Evolutionary conservation across 208 protist species (phyloP).

Genomic region (Crithidia acanthocephali): DNA sequence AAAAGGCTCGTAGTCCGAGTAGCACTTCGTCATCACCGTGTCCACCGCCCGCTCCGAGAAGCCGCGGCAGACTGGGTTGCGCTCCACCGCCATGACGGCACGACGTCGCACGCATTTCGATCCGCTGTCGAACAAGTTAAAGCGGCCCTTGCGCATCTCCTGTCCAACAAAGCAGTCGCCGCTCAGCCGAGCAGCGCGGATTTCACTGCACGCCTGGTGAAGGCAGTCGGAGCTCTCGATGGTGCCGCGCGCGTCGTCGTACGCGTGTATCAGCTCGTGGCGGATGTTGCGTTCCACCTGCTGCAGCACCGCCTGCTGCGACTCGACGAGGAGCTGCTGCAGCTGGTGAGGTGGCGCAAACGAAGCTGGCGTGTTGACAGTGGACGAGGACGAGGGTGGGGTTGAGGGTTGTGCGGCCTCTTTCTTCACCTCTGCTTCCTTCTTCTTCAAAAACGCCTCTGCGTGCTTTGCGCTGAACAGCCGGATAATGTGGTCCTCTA

Average conservation of each 20-base stretch:
- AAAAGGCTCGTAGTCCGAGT: conserved; percentile 92
- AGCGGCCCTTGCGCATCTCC: conserved; percentile 74
- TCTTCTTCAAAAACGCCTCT: conserved; percentile 24
- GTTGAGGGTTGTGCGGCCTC: not conserved
- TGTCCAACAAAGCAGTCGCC: conserved; percentile 89
- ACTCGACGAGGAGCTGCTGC: conserved; percentile 22
- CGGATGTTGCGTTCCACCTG: conserved; percentile 83
- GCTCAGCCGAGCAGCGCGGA: conserved; percentile 93
- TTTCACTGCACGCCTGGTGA: conserved; percentile 96
- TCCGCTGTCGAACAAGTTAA: conserved; percentile 65
- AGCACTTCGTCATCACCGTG: conserved; percentile 74
- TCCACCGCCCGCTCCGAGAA: conserved; percentile 87
- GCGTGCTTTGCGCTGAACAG: conserved; percentile 29
- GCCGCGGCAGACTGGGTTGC: conserved; percentile 83
- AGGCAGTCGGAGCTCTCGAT: conserved; percentile 88
- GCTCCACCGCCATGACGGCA: conserved; percentile 86
- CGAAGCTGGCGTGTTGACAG: not conserved
- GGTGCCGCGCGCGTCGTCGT: conserved; percentile 90
- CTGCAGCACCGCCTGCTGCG: conserved; percentile 37
- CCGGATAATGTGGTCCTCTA: conserved; percentile 57
- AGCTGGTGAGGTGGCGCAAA: not conserved
- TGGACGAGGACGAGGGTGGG: not conserved
- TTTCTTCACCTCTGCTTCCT: conserved; percentile 16
- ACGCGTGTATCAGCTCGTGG: conserved; percentile 96
- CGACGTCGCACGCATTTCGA: conserved; percentile 90